Base-by-base conservation (phyloP, 1,139 yeast genomes). In the Candida glucosophila region DNA sequence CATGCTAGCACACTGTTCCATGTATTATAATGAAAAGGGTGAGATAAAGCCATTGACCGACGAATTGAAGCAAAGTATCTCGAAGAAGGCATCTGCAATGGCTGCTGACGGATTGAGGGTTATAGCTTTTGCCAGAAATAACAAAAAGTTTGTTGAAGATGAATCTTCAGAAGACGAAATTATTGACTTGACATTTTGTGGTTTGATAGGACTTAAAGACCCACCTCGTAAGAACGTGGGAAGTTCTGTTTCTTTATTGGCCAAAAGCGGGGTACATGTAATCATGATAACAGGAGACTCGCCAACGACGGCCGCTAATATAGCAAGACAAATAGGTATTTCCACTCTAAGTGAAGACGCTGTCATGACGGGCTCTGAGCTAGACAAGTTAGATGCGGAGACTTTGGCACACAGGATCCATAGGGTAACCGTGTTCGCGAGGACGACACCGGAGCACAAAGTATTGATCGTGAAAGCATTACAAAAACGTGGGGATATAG, bases 201-300 rank as follows among this genome's bases (percentile, higher is more conserved):
- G 98, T 5, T 56, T 90, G 24, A 64, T 83, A 37, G 97, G 95
- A 30, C 85, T 90, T 93, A 83, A 83, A 41, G 97, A 90, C 55
- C 98, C 98, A 8, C 98, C 97, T 29, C 72, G 97, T 45, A 78
- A 88, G 6, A 77, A 79, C 33, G 96, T 86, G 5, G 68, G 72
- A 27, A 59, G 66, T 30, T 77, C 95, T 2, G 71, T 90, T 33
- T 69, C 81, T 11, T 61, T 74, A 35, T 65, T 90, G 34, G 67
- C 85, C 66, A 76, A 76, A 44, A 95, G 96, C 34, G 95, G 97
- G 27, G 97, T 90, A 21, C 93, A 85, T 47, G 86, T 90, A 10
- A 81, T 90, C 27, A 90, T 90, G 97, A 88, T 90, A 39, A 90
- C 98, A 12, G 98, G 98, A 40, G 98, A 90, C 52, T 73, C 88